Percentiles rank a stretch among this genome's conserved stretches.
These are phyloP conservation scores for Pseudomassariella vexata DNA, from an alignment of 2,329 filamentous ascomycete genomes.

Conservation along the genomic window DNA sequence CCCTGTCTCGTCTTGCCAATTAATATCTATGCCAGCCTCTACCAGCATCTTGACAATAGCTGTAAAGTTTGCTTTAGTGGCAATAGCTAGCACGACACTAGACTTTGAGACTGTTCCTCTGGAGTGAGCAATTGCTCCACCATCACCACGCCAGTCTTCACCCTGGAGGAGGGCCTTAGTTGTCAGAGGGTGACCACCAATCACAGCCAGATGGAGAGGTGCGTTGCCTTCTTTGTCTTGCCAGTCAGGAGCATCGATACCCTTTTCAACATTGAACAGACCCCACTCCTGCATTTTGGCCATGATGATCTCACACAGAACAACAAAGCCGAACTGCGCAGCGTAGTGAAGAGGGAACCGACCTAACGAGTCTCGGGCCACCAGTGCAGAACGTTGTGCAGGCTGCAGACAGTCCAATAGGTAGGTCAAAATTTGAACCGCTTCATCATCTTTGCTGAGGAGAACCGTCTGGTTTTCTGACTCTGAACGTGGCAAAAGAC, in stretches of 20 bases:
- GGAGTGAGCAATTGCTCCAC: constrained; percentile 55
- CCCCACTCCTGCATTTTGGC: constrained; percentile 84
- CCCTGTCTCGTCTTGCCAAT: constrained; percentile 84
- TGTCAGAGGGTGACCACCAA: constrained; percentile 82
- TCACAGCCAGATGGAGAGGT: constrained; percentile 85
- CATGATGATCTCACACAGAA: constrained; percentile 85
- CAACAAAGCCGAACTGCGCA: constrained; percentile 87
- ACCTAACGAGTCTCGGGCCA: constrained; percentile 69
- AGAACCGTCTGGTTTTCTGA: constrained; percentile 66
- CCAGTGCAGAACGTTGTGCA: constrained; percentile 62
- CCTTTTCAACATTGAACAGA: constrained; percentile 76
- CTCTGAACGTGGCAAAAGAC: too few relatives aligned
- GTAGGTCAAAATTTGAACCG: constrained; percentile 60
- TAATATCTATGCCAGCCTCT: constrained; percentile 84
- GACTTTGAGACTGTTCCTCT: constrained; percentile 73
- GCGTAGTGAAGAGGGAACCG: constrained; percentile 88
- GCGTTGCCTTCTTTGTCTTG: constrained; percentile 90
- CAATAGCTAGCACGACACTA: constrained; percentile 80
- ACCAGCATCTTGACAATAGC: constrained; percentile 83
- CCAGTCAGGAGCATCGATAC: constrained; percentile 84
- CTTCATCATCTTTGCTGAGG: constrained; percentile 64
- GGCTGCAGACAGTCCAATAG: constrained; percentile 63
- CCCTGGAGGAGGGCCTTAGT: constrained; percentile 75
- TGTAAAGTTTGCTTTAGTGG: constrained; percentile 81
- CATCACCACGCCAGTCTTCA: constrained; percentile 67